Base-by-base conservation (phyloP, 1,284 basidiomycete species). In the Bjerkandera adusta region DNA sequence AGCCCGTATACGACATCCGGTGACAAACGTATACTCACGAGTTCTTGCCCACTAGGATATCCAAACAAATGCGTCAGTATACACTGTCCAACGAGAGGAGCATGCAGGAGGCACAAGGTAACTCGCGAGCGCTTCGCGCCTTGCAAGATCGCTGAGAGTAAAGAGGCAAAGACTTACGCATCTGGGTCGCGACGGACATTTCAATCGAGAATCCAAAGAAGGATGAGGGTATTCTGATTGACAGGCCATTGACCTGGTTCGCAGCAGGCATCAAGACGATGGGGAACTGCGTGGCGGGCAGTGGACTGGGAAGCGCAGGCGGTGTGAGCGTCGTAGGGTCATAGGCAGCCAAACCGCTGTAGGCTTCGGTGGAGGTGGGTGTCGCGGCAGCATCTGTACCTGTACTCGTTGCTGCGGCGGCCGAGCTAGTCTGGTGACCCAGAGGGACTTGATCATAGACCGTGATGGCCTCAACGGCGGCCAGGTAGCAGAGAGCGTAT, bases 131-230 rank as follows among this genome's bases (percentile, higher is more conserved):
- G n/a, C n/a, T n/a, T n/a, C n/a, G n/a, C n/a, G n/a, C n/a, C n/a
- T n/a, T n/a, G n/a, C n/a, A n/a, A n/a, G n/a, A n/a, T n/a, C n/a
- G n/a, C n/a, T n/a, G n/a, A n/a, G n/a, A n/a, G n/a, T n/a, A n/a
- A n/a, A n/a, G n/a, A n/a, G n/a, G n/a, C n/a, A n/a, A n/a, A n/a
- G n/a, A 66, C 68, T 36, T 48, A 70, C 68, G 50, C 25, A 73
- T 49, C 21, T 64, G 63, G 39, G 64, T 63, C 2, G 68, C 68
- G n/a, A 77, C 68, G 38, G 71, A 73, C 55, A 76, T 59, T 57
- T 77, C 75, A 36, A 78, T 65, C 1, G 70, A 73, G 54, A 77
- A 71, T 7, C 76, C 76, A 8, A 73, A 55, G 48, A 77, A 76
- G 50, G 72, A 70, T 18, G 72, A 71, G 13, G 30, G 36, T 36